Evolutionary conservation across 2,329 filamentous ascomycete species (phyloP).

Genomic region (Fusarium compactum): DNA sequence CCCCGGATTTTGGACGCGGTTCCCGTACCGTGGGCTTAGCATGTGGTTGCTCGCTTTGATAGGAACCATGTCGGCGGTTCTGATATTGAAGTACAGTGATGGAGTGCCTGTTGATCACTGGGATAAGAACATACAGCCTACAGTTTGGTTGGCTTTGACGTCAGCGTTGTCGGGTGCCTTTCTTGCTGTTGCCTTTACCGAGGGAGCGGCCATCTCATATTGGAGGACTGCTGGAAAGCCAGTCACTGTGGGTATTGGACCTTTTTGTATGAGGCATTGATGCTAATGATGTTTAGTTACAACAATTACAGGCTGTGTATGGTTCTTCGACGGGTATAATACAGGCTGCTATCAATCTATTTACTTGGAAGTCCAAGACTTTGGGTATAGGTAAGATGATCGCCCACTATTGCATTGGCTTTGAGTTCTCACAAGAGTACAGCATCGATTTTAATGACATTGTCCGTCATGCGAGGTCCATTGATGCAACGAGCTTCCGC

Average conservation of each 20-base stretch:
- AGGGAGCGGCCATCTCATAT: slow-evolving; percentile 39
- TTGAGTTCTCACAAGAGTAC: background rate
- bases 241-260: slow-evolving; percentile 18
- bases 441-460: slow-evolving; percentile 39
- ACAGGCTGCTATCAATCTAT: slow-evolving; percentile 27
- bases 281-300: slow-evolving; percentile 9
- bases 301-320: slow-evolving; percentile 36
- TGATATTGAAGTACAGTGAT: slow-evolving; percentile 36
- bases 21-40: slow-evolving; percentile 32
- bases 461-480: slow-evolving; percentile 37
- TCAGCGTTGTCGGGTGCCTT: slow-evolving; percentile 38
- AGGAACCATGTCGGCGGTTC: slow-evolving; percentile 25
- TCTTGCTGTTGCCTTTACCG: slow-evolving; percentile 35
- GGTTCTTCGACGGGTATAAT: slow-evolving; percentile 37
- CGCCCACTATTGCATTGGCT: accelerated
- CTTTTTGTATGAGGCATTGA: accelerated
- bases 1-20: slow-evolving; percentile 36
- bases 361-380: slow-evolving; percentile 33
- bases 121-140: slow-evolving; percentile 37
- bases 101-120: slow-evolving; percentile 35
- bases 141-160: slow-evolving; percentile 39
- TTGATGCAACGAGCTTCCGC: slow-evolving; percentile 37
- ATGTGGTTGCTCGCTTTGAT: slow-evolving; percentile 32
- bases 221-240: slow-evolving; percentile 37
- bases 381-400: slow-evolving; percentile 27